Evolutionary conservation across 1,139 yeast species (phyloP).

Genomic region (Suhomyces ambrosiae): DNA sequence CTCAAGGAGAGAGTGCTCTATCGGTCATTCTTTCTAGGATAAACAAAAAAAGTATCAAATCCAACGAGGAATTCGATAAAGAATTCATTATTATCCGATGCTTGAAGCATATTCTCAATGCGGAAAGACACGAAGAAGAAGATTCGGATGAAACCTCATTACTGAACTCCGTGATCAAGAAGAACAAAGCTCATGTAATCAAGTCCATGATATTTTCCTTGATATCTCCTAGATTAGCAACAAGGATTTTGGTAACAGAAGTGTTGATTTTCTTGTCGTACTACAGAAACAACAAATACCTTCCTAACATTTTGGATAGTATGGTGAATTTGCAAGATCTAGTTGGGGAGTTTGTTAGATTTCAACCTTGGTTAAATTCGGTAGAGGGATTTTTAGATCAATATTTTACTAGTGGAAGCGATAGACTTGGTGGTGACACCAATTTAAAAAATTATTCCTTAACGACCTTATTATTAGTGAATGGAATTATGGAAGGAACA

Average conservation of each 20-base stretch:
- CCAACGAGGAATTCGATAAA: constrained; percentile 47
- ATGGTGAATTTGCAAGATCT: constrained; percentile 39
- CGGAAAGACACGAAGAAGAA: constrained; percentile 21
- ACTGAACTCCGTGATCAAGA: constrained; percentile 13
- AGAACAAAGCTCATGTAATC: constrained; percentile 35
- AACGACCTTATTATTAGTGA: constrained; percentile 47
- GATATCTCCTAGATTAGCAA: constrained; percentile 43
- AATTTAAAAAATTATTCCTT: constrained; percentile 44
- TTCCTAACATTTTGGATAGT: constrained; percentile 35
- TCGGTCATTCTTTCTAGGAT: constrained; percentile 43
- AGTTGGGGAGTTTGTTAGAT: constrained; percentile 38
- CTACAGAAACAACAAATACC: constrained; percentile 25
- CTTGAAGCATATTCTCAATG: constrained; percentile 36
- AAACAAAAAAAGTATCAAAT: constrained; percentile 47
- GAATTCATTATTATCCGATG: constrained; percentile 44
- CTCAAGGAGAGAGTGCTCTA: constrained; percentile 50
- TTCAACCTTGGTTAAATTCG: constrained; percentile 46
- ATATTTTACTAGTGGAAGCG: constrained; percentile 25
- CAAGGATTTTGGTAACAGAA: constrained; percentile 47
- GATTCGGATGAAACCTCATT: constrained; percentile 17
- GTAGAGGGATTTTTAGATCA: constrained; percentile 41
- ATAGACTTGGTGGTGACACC: constrained; percentile 21
- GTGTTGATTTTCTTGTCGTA: constrained; percentile 42
- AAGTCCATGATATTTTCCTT: constrained; percentile 42
- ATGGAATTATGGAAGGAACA: constrained; percentile 44